A percentile compares a stretch with the other conserved stretches of the same genome.
Conservation (phyloP, 2,329 filamentous ascomycete genomes). For the Cordyceps cicadae region DNA sequence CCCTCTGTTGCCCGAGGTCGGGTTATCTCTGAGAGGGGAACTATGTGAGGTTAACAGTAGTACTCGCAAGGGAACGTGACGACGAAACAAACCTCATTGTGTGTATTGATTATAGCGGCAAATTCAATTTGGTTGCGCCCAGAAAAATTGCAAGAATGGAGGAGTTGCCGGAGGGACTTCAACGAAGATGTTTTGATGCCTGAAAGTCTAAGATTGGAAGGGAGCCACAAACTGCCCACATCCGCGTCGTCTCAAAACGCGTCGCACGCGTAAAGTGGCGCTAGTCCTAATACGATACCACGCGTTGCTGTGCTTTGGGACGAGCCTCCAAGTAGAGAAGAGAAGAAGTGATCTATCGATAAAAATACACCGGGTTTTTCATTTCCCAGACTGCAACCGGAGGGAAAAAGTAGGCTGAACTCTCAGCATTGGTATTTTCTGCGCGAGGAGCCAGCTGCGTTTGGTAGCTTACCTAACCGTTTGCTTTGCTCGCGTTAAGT, state of each 20-base stretch:
- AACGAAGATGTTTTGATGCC: background rate
- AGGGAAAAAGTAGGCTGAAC: too few relatives aligned
- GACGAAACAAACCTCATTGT: conserved; percentile 8
- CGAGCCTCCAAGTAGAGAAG: background rate
- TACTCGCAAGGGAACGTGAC: background rate
- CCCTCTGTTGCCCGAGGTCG: conserved; percentile 77
- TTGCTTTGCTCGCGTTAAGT: background rate
- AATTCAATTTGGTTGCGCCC: background rate
- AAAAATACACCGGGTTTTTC: background rate
- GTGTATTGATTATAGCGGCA: background rate
- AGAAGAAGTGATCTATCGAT: background rate
- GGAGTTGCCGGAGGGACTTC: background rate
- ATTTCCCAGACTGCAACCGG: too few relatives aligned
- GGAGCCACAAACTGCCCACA: conserved; percentile 7
- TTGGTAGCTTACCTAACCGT: conserved; percentile 8
- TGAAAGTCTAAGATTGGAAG: conserved; percentile 7
- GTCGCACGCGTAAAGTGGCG: conserved; percentile 37
- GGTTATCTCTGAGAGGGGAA: conserved; percentile 73
- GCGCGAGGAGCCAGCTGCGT: background rate
- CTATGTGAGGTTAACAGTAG: conserved; percentile 33
- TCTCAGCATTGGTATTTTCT: background rate
- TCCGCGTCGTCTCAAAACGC: conserved; percentile 6
- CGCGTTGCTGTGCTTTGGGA: conserved; percentile 14
- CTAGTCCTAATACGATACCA: conserved; percentile 22
- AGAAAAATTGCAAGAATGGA: background rate